Base-by-base conservation (phyloP, 306 rosid species). In the Gillenia trifoliata region DNA sequence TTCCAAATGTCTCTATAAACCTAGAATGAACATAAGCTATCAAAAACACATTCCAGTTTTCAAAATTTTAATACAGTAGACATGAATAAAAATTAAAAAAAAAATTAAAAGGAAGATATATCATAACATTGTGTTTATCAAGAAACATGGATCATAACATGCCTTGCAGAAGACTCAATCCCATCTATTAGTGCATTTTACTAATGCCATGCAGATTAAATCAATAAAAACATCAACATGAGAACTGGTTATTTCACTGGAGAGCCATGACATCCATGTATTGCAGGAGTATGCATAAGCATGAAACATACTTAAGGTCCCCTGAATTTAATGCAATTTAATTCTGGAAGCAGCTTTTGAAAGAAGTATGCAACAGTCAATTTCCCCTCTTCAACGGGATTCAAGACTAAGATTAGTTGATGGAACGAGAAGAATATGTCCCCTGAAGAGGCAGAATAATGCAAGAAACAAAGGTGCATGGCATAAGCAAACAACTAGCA, bases 1-100 rank as follows among this genome's bases (percentile, higher is more conserved):
- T 94, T 72, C 98, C 98, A 78, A 88, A 91, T 68, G 86, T 87
- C n/a, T 90, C 88, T 75, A 94, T 91, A 84, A 94, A 91, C 88
- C 97, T 94, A 84, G 67, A 78, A 78, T 64, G 54, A 74, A 67
- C 10, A 77, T 29, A 29, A 73, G 71, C 9, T 16, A 38, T 36
- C 11, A 61, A 72, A 38, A 40, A 61, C 45, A 45, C 8, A 6
- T 6, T 66, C 47, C 68, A 25, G 31, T 41, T 15, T 38, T 36
- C 55, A 54, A 19, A 47, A 59, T n/a, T 41, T 67, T 22, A 49
- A 54, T 47, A 33, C 12, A 49, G 61, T 69, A 20, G 0, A 62
- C 66, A 43, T 20, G 10, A 30, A 38, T 65, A 11, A 11, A 6
- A 38, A 40, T 40, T 9, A 34, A 7, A 20, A 40, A 43, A 60